Percentiles rank a stretch among this genome's conserved stretches.
Conservation (phyloP, 2,329 filamentous ascomycete genomes). For the Blumeria graminis region DNA sequence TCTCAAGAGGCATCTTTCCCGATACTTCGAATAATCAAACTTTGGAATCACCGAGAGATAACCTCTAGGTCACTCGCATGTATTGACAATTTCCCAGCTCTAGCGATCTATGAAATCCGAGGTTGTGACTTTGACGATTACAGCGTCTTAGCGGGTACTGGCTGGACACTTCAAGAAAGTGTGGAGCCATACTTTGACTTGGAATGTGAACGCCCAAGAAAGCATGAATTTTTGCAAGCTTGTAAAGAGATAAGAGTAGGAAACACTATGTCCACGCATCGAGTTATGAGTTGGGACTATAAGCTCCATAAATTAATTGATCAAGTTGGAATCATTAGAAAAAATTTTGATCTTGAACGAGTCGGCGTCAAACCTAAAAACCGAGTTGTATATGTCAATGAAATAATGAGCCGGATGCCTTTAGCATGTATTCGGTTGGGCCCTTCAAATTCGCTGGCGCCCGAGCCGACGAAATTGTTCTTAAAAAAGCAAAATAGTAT, state of each 20-base stretch:
- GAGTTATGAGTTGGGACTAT: conserved; percentile 9
- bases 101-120: conserved; percentile 13
- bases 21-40: conserved; percentile 13
- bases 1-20: conserved; percentile 10
- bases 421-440: conserved; percentile 13
- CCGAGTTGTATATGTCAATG: conserved; percentile 6
- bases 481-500: neutral
- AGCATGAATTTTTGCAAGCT: neutral
- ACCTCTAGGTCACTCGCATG: conserved; percentile 12
- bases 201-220: neutral
- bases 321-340: conserved; percentile 11
- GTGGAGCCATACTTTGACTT: neutral
- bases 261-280: neutral
- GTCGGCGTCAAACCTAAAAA: conserved; percentile 8
- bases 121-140: conserved; percentile 8
- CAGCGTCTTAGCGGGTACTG: neutral
- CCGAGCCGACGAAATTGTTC: neutral
- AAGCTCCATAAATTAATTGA: conserved; percentile 6
- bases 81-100: conserved; percentile 12
- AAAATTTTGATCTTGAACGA: conserved; percentile 10
- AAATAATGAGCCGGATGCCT: conserved; percentile 10
- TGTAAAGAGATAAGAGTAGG: too few species aligned
- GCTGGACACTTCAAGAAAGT: conserved; percentile 4
- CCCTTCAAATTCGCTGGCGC: neutral
- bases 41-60: conserved; percentile 12